These are phyloP conservation scores for Naganishia liquefaciens DNA, from an alignment of 1,284 basidiomycete genomes.

Conservation along the genomic window DNA sequence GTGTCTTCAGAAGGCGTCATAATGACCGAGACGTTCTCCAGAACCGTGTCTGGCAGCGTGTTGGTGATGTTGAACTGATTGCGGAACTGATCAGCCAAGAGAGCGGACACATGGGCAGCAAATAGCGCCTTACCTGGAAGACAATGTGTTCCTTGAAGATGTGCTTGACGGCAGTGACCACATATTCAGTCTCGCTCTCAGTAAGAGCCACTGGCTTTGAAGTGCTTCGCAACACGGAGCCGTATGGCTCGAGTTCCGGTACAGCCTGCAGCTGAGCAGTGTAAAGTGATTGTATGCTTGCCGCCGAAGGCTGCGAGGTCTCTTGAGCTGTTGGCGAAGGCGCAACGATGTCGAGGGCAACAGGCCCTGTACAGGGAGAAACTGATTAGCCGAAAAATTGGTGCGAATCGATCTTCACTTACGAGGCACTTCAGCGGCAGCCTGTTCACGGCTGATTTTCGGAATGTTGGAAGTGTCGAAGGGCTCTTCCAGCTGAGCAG, in stretches of 20 bases:
- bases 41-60: conserved; percentile 95
- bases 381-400: neutral
- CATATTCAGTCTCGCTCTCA: conserved; percentile 97
- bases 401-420: conserved; percentile 49
- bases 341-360: conserved; percentile 70
- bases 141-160: conserved; percentile 94
- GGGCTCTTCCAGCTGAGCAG: conserved; percentile 64
- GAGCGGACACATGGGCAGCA: conserved; percentile 18
- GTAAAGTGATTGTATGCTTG: conserved; percentile 83
- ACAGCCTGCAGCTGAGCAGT: conserved; percentile 80
- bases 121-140: conserved; percentile 70
- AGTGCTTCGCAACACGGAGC: conserved; percentile 83
- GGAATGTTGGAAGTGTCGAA: conserved; percentile 82
- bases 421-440: conserved; percentile 81
- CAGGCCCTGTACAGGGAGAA: conserved; percentile 62
- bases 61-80: conserved; percentile 93
- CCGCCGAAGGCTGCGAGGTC: conserved; percentile 67
- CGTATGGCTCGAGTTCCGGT: conserved; percentile 83
- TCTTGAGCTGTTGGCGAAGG: conserved; percentile 62
- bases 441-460: conserved; percentile 85
- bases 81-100: conserved; percentile 12
- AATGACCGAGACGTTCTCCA: conserved; percentile 93
- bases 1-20: conserved; percentile 78
- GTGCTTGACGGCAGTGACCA: conserved; percentile 95
- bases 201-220: conserved; percentile 79